These are phyloP conservation scores for Chenopodium album DNA, from an alignment of 148 eudicot genomes.

Conservation along the genomic window DNA sequence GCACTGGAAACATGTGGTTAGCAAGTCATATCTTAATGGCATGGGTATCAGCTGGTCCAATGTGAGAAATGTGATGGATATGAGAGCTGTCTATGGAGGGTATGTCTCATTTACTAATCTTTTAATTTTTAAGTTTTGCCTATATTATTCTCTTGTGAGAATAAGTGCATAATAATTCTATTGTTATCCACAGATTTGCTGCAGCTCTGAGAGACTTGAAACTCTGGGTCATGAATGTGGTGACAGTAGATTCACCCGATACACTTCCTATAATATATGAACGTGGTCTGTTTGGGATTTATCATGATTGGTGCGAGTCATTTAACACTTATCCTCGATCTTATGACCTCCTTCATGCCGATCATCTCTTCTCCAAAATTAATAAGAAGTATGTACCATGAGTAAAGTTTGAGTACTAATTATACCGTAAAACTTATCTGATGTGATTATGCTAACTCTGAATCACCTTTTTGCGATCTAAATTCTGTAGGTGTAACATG, in stretches of 20 bases:
- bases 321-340: constrained; percentile 80
- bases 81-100: constrained; percentile 86
- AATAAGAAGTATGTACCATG: constrained; percentile 44
- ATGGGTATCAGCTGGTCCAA: constrained; percentile 71
- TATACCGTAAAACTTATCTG: not conserved
- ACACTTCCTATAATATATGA: constrained; percentile 76
- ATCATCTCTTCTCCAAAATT: constrained; percentile 67
- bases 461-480: not conserved
- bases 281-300: constrained; percentile 78
- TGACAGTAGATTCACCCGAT: constrained; percentile 61
- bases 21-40: constrained; percentile 57
- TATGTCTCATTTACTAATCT: constrained; percentile 30
- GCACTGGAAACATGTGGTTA: constrained; percentile 70
- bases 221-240: constrained; percentile 83
- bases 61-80: constrained; percentile 86
- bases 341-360: constrained; percentile 81
- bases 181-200: constrained; percentile 55
- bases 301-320: constrained; percentile 87
- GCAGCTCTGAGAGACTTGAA: constrained; percentile 67
- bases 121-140: not conserved
- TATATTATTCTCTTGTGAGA: not conserved
- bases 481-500: constrained; percentile 49
- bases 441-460: not conserved
- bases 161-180: not conserved
- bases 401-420: not conserved